These are phyloP conservation scores for Ceratocystiopsis sp. DNA, from an alignment of 2,329 filamentous ascomycete species.

Conservation along the genomic window DNA sequence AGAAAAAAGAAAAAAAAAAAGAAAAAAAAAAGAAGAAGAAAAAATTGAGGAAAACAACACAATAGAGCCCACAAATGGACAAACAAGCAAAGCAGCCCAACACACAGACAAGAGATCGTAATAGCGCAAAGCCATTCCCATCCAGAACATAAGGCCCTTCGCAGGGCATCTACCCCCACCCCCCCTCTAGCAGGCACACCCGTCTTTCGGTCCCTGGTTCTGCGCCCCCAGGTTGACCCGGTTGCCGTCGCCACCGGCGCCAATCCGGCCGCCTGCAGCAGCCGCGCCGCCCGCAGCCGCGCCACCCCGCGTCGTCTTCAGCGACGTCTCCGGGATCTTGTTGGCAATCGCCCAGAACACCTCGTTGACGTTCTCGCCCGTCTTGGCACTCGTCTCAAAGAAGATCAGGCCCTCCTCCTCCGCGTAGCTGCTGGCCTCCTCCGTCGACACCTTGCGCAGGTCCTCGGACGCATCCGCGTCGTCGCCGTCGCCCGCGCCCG, in stretches of 20 bases:
- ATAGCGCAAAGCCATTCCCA: not conserved
- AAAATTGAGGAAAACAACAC: not conserved
- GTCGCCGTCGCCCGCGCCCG: constrained; percentile 36
- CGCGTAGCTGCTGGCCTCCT: constrained; percentile 82
- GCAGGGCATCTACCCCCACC: too few relatives aligned
- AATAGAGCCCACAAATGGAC: not conserved
- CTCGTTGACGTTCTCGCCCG: constrained; percentile 80
- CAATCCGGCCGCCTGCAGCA: constrained; percentile 34
- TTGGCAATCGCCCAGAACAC: constrained; percentile 98
- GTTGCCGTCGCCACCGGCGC: constrained; percentile 41
- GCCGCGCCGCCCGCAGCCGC: constrained; percentile 35
- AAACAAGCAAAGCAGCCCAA: not conserved
- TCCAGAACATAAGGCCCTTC: not conserved
- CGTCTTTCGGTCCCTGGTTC: constrained; percentile 67
- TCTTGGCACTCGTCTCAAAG: constrained; percentile 97
- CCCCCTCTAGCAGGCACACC: constrained; percentile 58
- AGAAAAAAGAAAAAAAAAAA: not conserved
- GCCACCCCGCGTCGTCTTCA: constrained; percentile 68
- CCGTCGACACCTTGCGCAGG: constrained; percentile 75
- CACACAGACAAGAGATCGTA: not conserved
- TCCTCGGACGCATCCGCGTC: constrained; percentile 60
- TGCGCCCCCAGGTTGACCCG: constrained; percentile 68
- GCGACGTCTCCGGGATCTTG: constrained; percentile 87
- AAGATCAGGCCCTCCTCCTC: constrained; percentile 90
- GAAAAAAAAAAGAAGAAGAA: not conserved